Evolutionary conservation across 352 stramenopile genomes (phyloP).

Genomic region (Phytophthora foliorum): DNA sequence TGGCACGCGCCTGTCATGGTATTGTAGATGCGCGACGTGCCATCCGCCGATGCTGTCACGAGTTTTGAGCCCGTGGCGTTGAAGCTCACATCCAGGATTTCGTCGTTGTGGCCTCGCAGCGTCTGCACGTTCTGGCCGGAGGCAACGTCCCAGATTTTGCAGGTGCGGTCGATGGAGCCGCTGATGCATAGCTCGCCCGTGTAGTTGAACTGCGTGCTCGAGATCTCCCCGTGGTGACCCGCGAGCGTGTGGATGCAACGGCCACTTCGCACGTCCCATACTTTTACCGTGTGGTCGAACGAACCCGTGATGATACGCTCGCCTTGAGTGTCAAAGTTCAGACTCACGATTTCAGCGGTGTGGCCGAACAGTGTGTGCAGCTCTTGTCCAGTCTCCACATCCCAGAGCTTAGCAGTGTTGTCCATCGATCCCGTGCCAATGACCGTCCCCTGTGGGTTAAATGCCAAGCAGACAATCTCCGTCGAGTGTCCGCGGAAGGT

Average conservation of each 20-base stretch:
- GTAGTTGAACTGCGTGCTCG: conserved; percentile 96
- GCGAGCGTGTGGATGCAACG: conserved; percentile 93
- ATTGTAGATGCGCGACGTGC: conserved; percentile 96
- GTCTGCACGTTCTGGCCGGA: conserved; percentile 94
- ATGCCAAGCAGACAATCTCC: conserved; percentile 97
- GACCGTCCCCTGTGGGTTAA: conserved; percentile 94
- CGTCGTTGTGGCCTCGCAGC: conserved; percentile 95
- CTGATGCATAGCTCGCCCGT: conserved; percentile 93
- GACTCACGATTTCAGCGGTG: conserved; percentile 94
- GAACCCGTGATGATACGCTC: conserved; percentile 95
- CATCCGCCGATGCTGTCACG: conserved; percentile 94
- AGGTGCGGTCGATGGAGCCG: conserved; percentile 95
- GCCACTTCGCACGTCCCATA: conserved; percentile 88
- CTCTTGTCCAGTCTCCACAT: conserved; percentile 95
- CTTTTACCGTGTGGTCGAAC: conserved; percentile 97
- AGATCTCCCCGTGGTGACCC: conserved; percentile 97
- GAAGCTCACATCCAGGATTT: conserved; percentile 96
- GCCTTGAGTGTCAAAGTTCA: conserved; percentile 96
- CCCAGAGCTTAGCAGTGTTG: conserved; percentile 96
- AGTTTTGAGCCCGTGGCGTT: conserved; percentile 96
- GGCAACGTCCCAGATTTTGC: conserved; percentile 95
- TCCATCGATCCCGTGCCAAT: conserved; percentile 95
- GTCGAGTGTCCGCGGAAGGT: conserved; percentile 96
- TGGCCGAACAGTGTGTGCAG: conserved; percentile 95
- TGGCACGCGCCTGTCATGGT: conserved; percentile 96